These are phyloP conservation scores for Phytophthora idaei DNA, from an alignment of 352 stramenopile genomes.

Conservation along the genomic window DNA sequence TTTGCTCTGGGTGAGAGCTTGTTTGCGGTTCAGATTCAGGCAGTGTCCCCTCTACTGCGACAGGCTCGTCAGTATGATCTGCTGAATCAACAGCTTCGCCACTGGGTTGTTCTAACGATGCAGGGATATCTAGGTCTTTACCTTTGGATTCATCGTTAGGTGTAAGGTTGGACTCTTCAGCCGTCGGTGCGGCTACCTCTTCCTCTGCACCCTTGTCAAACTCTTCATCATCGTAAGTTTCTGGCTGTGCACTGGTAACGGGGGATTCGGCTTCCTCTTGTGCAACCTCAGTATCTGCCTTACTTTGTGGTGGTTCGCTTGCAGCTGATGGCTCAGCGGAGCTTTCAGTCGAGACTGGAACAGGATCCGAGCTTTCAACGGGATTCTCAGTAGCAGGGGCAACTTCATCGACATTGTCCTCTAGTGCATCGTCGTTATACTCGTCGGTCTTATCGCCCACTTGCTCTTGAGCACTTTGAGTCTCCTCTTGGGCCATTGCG, in stretches of 20 bases:
- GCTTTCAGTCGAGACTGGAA: background rate
- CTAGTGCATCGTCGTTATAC: slow-evolving; percentile 1
- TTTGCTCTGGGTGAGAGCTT: slow-evolving; percentile 5
- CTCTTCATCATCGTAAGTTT: slow-evolving; percentile 30
- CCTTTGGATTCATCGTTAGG: slow-evolving; percentile 6
- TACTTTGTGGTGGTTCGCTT: too few relatives aligned
- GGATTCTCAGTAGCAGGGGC: background rate
- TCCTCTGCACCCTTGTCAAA: slow-evolving; percentile 25
- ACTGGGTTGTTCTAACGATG: background rate
- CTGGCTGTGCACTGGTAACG: background rate
- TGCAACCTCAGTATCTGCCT: background rate
- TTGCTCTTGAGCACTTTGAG: slow-evolving; percentile 4
- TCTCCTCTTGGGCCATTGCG: background rate
- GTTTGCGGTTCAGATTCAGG: slow-evolving; percentile 4
- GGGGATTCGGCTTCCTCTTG: slow-evolving; percentile 8
- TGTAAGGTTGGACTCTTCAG: background rate
- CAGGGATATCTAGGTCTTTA: background rate
- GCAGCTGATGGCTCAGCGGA: background rate
- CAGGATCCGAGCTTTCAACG: slow-evolving; percentile 2
- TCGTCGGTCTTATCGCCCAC: background rate
- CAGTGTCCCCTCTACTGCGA: background rate
- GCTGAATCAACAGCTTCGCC: background rate
- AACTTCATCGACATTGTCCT: slow-evolving; percentile 1
- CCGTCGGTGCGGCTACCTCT: background rate
- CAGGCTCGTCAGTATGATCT: background rate